Conservation (phyloP, 2,329 filamentous ascomycete genomes). For the Pestalotiopsis sp. region DNA sequence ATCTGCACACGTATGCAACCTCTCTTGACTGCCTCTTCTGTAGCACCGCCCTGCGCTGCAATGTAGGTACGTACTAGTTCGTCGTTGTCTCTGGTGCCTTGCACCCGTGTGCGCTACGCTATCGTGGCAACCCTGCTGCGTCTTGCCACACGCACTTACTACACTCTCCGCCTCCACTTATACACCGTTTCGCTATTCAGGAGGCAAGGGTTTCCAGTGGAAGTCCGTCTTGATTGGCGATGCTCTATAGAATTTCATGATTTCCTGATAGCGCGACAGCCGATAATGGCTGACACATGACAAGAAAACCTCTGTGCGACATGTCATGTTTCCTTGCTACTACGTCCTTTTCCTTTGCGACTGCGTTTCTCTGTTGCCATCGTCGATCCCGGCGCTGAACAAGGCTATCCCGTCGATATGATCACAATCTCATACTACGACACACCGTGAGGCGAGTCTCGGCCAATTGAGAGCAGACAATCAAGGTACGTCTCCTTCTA, state of each 20-base stretch:
- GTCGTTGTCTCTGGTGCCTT: slow-evolving; percentile 1
- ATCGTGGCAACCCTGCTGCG: slow-evolving; percentile 7
- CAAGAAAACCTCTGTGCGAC: neutral
- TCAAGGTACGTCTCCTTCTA: neutral
- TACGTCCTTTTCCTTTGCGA: neutral
- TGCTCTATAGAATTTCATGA: neutral
- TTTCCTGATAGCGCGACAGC: slow-evolving; percentile 10
- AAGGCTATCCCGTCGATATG: neutral
- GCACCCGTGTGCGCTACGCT: neutral
- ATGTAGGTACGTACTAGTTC: neutral
- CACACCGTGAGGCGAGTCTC: neutral
- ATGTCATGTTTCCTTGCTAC: neutral
- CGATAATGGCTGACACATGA: slow-evolving; percentile 5
- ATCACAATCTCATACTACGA: neutral
- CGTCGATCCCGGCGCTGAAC: neutral
- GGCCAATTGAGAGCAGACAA: neutral
- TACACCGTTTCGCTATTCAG: neutral
- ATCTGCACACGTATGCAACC: neutral
- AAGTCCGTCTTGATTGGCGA: neutral
- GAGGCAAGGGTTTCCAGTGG: neutral
- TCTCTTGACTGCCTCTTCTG: neutral
- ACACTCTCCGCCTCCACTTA: neutral
- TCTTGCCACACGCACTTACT: slow-evolving; percentile 3
- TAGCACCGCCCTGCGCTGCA: neutral
- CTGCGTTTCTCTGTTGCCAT: neutral